Evolutionary conservation across 2,329 filamentous ascomycete genomes (phyloP), one percentile per base, ranked within the genome.

Genomic region (Mariannaea elegans): DNA sequence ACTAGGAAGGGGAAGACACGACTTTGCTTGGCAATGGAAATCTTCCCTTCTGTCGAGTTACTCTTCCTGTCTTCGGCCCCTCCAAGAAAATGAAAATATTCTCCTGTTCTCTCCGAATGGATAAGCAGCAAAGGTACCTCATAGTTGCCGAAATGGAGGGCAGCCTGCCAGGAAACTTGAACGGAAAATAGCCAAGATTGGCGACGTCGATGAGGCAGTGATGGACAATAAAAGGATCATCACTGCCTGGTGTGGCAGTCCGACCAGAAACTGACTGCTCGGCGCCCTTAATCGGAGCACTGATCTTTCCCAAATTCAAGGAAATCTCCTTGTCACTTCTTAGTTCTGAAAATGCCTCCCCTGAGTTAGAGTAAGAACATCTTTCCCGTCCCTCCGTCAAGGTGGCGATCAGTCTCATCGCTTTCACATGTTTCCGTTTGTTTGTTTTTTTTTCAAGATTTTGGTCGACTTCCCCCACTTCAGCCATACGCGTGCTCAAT

Each of bases 361-460:
- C 13, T 41, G 32, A 34, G 34, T 32, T 21, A 41, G 23, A 54
- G 21, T 7, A 14, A 36, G 12, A 36, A 36, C 7, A n/a, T n/a
- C 4, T 36, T 14, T n/a, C 6, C 32, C 32, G 6, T 14, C 32
- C 9, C 24, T 48, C 14, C 21, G 24, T 32, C 38, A 31, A 19
- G 13, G 16, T 19, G 32, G 32, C 32, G 42, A 47, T 55, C 23
- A 27, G 36, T 27, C 16, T 44, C 7, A 9, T 32, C 39, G 7
- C 24, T 41, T 47, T 55, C 52, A 42, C 44, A 48, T 48, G 52
- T 19, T 18, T 39, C 36, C 42, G 12, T 31, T 12, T 12, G 7
- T 7, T 12, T 7, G 7, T 12, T 31, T 12, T 12, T 12, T 12
- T 31, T 31, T 31, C 32, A 36, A 14, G 32, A 14, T 9, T 10